phyloP scores from a whole-genome alignment of 75 land plant genomes.

The Chamaecyparis obtusa region DNA sequence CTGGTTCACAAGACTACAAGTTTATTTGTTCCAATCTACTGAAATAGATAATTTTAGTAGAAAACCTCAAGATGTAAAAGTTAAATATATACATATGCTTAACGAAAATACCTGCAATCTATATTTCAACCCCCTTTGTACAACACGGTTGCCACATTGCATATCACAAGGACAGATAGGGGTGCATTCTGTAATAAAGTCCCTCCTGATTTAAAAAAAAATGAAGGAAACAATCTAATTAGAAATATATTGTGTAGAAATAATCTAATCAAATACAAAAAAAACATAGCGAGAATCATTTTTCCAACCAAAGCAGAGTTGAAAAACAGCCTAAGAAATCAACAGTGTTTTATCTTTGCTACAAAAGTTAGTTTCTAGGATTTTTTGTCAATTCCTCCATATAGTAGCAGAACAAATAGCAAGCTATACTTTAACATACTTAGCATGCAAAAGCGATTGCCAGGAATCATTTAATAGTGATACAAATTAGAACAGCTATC shows the following conservation, averaged over 20 bases:
- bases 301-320: neutral
- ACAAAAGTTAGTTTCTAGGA: neutral
- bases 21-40: neutral
- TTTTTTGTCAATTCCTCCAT: neutral
- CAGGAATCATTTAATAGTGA: too few species aligned
- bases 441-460: too few species aligned
- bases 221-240: neutral
- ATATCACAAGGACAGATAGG: constrained; percentile 34
- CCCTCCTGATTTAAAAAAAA: constrained; percentile 12
- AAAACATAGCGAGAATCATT: neutral
- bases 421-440: too few species aligned
- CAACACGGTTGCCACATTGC: constrained; percentile 49
- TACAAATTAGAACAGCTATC: too few species aligned
- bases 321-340: neutral
- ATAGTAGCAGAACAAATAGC: neutral
- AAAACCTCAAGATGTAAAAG: neutral
- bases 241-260: neutral
- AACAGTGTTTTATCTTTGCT: neutral
- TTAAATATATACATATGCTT: neutral
- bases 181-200: constrained; percentile 46
- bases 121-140: constrained; percentile 40
- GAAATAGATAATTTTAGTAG: neutral
- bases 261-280: neutral
- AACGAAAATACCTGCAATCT: constrained; percentile 31
- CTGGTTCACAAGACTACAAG: neutral